Conservation (phyloP, 179 eudicot species). For the Gypsophila paniculata region DNA sequence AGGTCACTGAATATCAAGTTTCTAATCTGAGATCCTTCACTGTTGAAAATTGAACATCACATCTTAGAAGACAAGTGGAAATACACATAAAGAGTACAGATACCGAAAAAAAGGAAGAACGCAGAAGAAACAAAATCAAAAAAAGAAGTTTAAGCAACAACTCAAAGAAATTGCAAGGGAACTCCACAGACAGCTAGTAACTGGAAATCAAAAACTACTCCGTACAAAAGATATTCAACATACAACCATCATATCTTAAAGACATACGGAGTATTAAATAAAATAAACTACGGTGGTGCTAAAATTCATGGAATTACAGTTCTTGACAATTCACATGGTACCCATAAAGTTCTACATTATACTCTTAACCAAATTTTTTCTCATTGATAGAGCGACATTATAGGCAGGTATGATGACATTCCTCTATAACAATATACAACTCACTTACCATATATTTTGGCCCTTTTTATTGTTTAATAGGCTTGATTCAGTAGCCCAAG, state of each 20-base stretch:
- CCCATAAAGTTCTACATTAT: too few species aligned
- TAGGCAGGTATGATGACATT: too few species aligned
- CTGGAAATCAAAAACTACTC: background rate
- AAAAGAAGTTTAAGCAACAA: background rate
- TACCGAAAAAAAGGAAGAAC: background rate
- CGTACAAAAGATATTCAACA: background rate
- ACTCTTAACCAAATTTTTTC: too few species aligned
- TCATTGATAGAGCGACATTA: too few species aligned
- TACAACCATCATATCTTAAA: background rate
- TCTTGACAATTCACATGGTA: too few species aligned
- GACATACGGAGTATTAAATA: background rate
- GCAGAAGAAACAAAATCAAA: background rate
- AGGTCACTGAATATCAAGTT: conserved; percentile 72
- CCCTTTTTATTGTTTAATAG: background rate
- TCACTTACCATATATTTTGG: background rate
- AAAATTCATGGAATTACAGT: too few species aligned
- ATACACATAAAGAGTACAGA: background rate
- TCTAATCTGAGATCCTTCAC: conserved; percentile 65
- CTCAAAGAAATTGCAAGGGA: background rate
- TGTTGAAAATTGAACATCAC: conserved; percentile 30
- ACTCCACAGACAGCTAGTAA: background rate
- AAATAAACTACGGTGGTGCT: too few species aligned
- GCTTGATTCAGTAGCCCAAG: too few species aligned
- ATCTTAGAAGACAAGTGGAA: conserved; percentile 7
- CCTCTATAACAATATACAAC: background rate